phyloP scores from a whole-genome alignment of 176 grass and related monocot genomes.

The Lolium multiflorum region DNA sequence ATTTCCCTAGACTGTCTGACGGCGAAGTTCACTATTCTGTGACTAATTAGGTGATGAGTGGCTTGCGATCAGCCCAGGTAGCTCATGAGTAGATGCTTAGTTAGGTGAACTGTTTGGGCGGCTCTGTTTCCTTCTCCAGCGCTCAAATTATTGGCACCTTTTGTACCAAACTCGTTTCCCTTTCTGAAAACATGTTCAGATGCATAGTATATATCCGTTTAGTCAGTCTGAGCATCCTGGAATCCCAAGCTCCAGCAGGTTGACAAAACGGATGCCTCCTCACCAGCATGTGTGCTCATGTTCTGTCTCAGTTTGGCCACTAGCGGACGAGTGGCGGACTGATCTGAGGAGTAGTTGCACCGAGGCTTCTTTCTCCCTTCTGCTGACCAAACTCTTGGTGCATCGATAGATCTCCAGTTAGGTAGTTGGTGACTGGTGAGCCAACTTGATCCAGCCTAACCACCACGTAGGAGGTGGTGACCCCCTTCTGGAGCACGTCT shows the following conservation, averaged over 20 bases:
- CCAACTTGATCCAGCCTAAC: not conserved
- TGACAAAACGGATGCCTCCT: not conserved
- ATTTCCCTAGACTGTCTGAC: not conserved
- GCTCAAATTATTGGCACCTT: constrained; percentile 10
- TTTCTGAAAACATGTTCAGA: not conserved
- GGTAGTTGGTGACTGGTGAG: constrained; percentile 8
- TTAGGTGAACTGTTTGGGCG: not conserved
- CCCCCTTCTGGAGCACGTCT: not conserved
- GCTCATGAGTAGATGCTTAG: not conserved
- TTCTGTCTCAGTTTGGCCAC: not conserved
- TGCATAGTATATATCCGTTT: not conserved
- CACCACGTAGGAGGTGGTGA: not conserved
- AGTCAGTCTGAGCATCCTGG: not conserved
- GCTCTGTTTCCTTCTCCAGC: not conserved
- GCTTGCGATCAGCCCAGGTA: not conserved
- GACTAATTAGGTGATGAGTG: not conserved
- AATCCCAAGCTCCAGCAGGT: not conserved
- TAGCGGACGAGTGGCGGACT: not conserved
- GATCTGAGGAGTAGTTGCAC: constrained; percentile 17
- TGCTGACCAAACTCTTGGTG: not conserved
- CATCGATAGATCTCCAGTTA: not conserved
- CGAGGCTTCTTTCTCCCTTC: constrained; percentile 27
- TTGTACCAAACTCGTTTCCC: not conserved
- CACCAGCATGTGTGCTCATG: constrained; percentile 1
- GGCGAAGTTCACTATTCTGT: not conserved